Conservation (phyloP, 2,329 filamentous ascomycete species). For the Dendrostoma leiphaemia region DNA sequence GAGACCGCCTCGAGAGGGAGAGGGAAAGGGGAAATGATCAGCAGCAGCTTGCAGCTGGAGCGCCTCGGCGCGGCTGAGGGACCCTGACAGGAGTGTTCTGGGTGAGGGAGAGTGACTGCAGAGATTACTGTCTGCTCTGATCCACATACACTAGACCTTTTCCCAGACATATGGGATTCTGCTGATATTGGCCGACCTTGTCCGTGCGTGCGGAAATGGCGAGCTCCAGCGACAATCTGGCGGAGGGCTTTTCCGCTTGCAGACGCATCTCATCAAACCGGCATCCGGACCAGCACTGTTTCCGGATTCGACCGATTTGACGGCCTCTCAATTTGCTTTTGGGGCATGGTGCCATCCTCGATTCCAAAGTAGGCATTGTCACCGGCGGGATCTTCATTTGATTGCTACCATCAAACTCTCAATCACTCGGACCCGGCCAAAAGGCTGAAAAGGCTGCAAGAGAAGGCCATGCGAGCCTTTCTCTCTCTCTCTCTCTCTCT, state of each 20-base stretch:
- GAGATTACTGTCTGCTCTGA: no score
- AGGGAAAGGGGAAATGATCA: conserved; percentile 1
- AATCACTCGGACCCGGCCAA: no score
- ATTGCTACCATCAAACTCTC: no score
- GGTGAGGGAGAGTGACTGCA: no score
- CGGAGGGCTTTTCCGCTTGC: not conserved
- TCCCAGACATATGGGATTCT: not conserved
- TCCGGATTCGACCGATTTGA: conserved; percentile 1
- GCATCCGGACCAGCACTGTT: not conserved
- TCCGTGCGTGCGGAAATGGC: not conserved
- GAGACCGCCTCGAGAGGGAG: not conserved
- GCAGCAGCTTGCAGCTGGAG: not conserved
- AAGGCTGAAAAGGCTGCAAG: no score
- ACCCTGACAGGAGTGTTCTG: not conserved
- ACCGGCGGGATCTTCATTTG: not conserved
- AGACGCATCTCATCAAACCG: not conserved
- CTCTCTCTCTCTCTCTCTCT: no score
- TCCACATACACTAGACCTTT: not conserved
- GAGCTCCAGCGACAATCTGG: not conserved
- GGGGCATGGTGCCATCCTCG: not conserved
- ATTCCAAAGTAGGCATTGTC: not conserved
- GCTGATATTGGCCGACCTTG: not conserved
- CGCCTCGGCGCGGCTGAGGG: no score
- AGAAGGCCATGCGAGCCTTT: no score
- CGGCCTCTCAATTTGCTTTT: not conserved